Evolutionary conservation across 257 asterid genomes (phyloP), one percentile per base, ranked within the genome.

Genomic region (Petunia secreta): DNA sequence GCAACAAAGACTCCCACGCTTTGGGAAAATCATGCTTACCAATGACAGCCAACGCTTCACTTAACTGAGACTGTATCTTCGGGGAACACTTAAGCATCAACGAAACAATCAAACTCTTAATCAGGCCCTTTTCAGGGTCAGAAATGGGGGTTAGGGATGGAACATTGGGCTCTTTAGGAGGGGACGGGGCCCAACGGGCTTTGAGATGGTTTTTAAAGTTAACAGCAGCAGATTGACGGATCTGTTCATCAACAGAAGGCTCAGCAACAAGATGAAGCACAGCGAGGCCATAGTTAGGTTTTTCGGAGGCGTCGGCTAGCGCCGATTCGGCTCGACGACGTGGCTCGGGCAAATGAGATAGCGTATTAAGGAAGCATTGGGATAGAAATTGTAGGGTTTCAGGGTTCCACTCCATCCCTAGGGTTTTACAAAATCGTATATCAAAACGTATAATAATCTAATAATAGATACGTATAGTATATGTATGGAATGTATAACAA

Each of bases 161-260:
- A 7, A 83, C 81, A 55, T 88, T 84, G 4, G 91, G 81, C 34
- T 83, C 86, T 25, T 67, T 40, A n/a, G 78, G 76, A 5, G 79
- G 69, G 2, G 62, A 1, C 3, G 74, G 79, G 3, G 87, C 83
- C 98, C 99, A 96, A 40, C 87, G 91, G n/a, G 89, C 79, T 83
- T 91, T 93, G 77, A 92, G 91, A 10, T 91, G 94, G 86, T 95
- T 95, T 75, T 95, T 95, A 78, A 95, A 95, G 89, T 87, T 89
- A 41, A 95, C 97, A 2, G 99, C 97, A 6, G 98, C 99, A 3
- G 98, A 85, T 63, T 90, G 98, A 39, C 99, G 96, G 93, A 90
- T 87, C 92, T 90, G 97, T 62, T 92, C 98, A 40, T 92, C 97
- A 50, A 96, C 91, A 1, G 96, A 67, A 10, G 93, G 86, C 85